Evolutionary conservation across 2,329 filamentous ascomycete species (phyloP).

Genomic region (Phialophora expanda): DNA sequence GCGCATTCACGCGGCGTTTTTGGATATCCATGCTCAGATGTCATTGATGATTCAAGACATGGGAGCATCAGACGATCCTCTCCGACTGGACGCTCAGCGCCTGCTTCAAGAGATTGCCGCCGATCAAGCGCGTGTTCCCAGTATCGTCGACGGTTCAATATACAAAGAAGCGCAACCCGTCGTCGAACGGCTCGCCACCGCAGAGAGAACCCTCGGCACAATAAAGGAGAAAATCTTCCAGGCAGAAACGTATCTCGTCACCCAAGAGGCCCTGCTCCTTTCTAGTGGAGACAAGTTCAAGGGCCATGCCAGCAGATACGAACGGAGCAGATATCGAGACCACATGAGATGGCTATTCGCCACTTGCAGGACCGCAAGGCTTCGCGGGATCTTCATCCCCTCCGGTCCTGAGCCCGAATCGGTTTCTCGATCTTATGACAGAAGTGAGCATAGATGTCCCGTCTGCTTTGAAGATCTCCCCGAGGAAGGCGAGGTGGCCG

Average conservation of each 20-base stretch:
- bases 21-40: background rate
- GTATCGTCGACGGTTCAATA: background rate
- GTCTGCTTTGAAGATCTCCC: background rate
- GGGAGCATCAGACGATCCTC: background rate
- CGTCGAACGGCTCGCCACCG: background rate
- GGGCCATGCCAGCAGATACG: background rate
- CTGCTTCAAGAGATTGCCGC: background rate
- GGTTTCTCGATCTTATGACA: background rate
- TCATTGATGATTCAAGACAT: background rate
- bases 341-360: background rate
- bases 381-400: background rate
- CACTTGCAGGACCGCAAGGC: background rate
- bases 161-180: background rate
- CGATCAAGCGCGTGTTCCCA: background rate
- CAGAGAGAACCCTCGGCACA: background rate
- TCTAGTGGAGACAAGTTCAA: background rate
- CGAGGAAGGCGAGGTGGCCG: background rate
- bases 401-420: background rate
- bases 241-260: background rate
- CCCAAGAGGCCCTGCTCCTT: background rate
- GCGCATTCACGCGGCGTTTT: background rate
- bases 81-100: background rate
- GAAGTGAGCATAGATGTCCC: background rate
- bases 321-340: slow-evolving; percentile 1
- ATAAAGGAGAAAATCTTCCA: background rate